A percentile compares a stretch with the other conserved stretches of the same genome.
Evolutionary conservation across 2,329 filamentous ascomycete species (phyloP).

Genomic region (Talaromyces marneffei): DNA sequence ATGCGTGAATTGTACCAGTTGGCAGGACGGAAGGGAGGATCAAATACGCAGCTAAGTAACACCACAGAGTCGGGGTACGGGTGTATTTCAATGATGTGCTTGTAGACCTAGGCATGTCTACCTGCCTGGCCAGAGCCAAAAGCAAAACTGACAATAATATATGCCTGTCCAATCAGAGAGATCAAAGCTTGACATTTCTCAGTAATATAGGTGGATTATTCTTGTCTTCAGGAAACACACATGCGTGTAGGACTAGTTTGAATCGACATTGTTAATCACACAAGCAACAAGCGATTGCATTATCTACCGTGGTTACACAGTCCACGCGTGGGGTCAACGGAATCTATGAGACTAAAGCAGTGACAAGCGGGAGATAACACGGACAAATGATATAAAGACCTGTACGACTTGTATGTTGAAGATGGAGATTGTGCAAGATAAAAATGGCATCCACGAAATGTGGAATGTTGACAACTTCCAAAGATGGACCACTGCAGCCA

Average conservation of each 20-base stretch:
- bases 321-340: background rate
- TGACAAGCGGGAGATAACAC: background rate
- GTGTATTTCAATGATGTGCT: background rate
- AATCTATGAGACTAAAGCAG: background rate
- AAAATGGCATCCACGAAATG: background rate
- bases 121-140: no score
- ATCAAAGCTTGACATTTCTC: background rate
- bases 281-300: background rate
- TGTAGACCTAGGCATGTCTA: no score
- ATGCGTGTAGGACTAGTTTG: background rate
- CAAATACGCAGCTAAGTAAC: background rate
- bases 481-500: background rate
- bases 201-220: no score
- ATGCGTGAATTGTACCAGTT: slow-evolving; percentile 54
- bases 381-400: background rate
- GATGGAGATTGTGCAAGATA: background rate
- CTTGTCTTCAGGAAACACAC: no score
- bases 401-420: background rate
- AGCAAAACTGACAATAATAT: no score
- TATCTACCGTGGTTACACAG: background rate
- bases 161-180: background rate
- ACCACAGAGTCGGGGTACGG: background rate
- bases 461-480: background rate
- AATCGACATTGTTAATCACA: background rate
- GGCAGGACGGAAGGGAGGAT: slow-evolving; percentile 53